phyloP scores from a whole-genome alignment of 257 asterid species.

The Plectranthus barbatus region DNA sequence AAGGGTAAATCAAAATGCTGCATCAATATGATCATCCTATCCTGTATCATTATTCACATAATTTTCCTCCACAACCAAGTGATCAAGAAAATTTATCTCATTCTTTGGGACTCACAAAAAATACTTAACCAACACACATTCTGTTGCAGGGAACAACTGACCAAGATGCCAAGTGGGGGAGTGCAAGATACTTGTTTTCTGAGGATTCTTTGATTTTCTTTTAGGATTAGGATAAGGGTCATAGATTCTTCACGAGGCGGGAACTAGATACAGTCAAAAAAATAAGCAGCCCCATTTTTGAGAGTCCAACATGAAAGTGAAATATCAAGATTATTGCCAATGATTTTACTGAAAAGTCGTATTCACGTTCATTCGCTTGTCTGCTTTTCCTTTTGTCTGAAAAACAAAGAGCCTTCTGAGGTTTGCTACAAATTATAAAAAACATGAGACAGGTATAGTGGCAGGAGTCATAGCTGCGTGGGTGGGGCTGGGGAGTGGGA shows the following conservation, averaged over 20 bases:
- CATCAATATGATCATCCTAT: too few species aligned
- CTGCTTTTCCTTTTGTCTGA: conserved; percentile 21
- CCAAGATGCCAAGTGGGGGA: conserved; percentile 26
- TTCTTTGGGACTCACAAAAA: background rate
- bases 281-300: conserved; percentile 29
- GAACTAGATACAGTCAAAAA: conserved; percentile 20
- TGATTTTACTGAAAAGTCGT: conserved; percentile 61
- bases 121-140: background rate
- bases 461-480: conserved; percentile 16
- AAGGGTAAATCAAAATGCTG: too few species aligned
- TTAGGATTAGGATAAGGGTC: conserved; percentile 26
- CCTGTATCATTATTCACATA: too few species aligned
- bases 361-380: conserved; percentile 22
- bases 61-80: background rate
- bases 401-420: conserved; percentile 1
- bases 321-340: conserved; percentile 29
- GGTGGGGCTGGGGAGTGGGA: conserved; percentile 1
- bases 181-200: background rate
- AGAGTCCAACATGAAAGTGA: conserved; percentile 35
- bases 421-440: conserved; percentile 16
- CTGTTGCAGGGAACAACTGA: background rate
- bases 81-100: background rate
- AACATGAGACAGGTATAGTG: conserved; percentile 17
- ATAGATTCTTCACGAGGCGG: conserved; percentile 30
- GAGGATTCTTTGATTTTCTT: conserved; percentile 45